Evolutionary conservation across 2,329 filamentous ascomycete genomes (phyloP), one percentile per base, ranked within the genome.

Genomic region (Aspergillus sp.): DNA sequence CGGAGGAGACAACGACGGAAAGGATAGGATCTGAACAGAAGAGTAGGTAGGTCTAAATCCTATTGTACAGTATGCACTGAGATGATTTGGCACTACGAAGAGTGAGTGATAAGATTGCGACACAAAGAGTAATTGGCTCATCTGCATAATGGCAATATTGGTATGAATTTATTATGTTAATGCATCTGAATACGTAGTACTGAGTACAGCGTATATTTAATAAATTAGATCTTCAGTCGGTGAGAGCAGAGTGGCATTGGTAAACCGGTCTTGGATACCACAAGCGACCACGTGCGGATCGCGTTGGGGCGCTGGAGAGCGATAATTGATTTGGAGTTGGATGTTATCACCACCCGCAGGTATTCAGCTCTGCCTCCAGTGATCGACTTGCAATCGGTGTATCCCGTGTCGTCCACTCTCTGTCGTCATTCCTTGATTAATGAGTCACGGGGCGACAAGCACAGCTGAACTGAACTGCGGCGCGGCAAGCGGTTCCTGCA

Each of bases 401-500:
- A 14, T 27, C 33, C 35, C 15, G 35, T 15, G 31, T 24, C 9
- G 27, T 31, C 9, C 27, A 31, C 27, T 31, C 11, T 19, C 31
- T 37, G 17, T 46, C 51, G 41, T 37, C 50, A 53, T 46, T 21
- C 23, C 14, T 21, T 33, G 40, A 51, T 47, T 33, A 47, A 51
- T 47, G 51, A 58, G 56, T 58, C 56, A 58, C 51, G 51, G 45
- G 54, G 47, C 50, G 56, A 57, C 62, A 66, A 62, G 65, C 24
- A 68, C 56, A 55, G 56, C 56, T 58, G 70, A 68, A 56, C 59
- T 61, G 64, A 68, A 56, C 59, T 61, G 64, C 64, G 68, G 69
- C 67, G 66, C 68, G 61, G 57, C 58, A 59, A 56, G 61, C 56
- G 56, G 70, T 72, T 70, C 69, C 69, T 72, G 70, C 70, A 71